phyloP scores from a whole-genome alignment of 306 rosid species.

The Elaeagnus macrophylla region DNA sequence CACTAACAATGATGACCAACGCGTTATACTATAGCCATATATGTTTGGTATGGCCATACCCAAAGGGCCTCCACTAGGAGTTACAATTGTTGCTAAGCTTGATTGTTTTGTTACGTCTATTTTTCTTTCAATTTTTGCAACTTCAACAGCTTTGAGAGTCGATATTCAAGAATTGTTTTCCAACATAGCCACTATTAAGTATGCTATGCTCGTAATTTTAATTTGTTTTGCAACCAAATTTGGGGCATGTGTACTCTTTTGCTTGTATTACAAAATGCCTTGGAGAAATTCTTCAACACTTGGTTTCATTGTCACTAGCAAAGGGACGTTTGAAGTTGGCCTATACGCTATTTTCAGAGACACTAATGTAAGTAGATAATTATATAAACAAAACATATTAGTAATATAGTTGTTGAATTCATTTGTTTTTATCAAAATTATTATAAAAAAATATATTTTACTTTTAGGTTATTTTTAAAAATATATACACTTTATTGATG shows the following conservation, averaged over 20 bases:
- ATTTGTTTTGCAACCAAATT: slow-evolving; percentile 24
- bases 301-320: slow-evolving; percentile 38
- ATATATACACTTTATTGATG: slow-evolving; percentile 23
- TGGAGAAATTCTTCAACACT: slow-evolving; percentile 30
- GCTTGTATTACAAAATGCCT: slow-evolving; percentile 32
- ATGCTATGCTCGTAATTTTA: slow-evolving; percentile 8
- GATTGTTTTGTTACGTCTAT: slow-evolving; percentile 36
- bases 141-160: slow-evolving; percentile 35
- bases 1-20: slow-evolving; percentile 14
- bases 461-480: slow-evolving; percentile 16
- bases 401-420: neutral
- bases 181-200: neutral
- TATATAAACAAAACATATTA: neutral
- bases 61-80: slow-evolving; percentile 59
- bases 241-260: slow-evolving; percentile 17
- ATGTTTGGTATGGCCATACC: slow-evolving; percentile 56
- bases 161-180: slow-evolving; percentile 10
- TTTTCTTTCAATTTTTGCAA: slow-evolving; percentile 42
- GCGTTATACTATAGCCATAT: slow-evolving; percentile 31
- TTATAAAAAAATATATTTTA: neutral
- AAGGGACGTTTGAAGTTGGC: slow-evolving; percentile 52
- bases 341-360: slow-evolving; percentile 21
- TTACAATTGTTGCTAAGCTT: slow-evolving; percentile 36
- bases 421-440: neutral
- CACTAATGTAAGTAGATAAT: slow-evolving; percentile 11